Percentiles rank a stretch among this genome's conserved stretches.
Evolutionary conservation across 179 eudicot genomes (phyloP).

Genomic region (Drosera spatulata): DNA sequence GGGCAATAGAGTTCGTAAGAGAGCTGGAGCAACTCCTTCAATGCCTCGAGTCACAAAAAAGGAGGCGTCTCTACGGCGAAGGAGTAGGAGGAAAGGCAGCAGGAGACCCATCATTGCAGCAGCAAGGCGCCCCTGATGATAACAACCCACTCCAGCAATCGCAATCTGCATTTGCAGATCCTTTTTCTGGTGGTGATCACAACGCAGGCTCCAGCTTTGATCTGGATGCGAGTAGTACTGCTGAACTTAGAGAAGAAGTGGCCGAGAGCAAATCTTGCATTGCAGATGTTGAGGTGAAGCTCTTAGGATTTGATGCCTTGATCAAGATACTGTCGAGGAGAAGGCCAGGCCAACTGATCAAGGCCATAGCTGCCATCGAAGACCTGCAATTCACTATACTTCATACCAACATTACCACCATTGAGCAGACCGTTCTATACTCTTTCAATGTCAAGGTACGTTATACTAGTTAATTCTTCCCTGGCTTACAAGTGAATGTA

Average conservation of each 20-base stretch:
- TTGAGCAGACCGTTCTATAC: conserved; percentile 85
- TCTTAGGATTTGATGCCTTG: conserved; percentile 70
- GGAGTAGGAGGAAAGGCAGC: conserved; percentile 19
- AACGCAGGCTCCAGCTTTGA: background rate
- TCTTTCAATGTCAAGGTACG: conserved; percentile 89
- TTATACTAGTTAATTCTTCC: background rate
- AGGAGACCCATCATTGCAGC: conserved; percentile 20
- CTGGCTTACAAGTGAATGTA: background rate
- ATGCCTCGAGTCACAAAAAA: conserved; percentile 85
- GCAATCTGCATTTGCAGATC: background rate
- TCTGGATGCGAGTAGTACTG: background rate
- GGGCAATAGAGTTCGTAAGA: conserved; percentile 16
- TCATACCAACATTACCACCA: conserved; percentile 78
- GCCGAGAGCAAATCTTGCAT: conserved; percentile 79
- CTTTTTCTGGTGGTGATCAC: background rate
- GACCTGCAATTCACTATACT: conserved; percentile 69
- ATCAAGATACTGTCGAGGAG: conserved; percentile 82
- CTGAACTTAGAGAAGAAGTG: conserved; percentile 31
- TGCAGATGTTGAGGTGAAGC: conserved; percentile 85
- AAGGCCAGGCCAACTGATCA: conserved; percentile 70
- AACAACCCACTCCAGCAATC: conserved; percentile 8
- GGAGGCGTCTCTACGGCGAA: conserved; percentile 68
- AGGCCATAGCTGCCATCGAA: conserved; percentile 69
- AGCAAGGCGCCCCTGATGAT: conserved; percentile 23
- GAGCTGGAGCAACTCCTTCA: conserved; percentile 91